Evolutionary conservation across 2,329 filamentous ascomycete species (phyloP), one percentile per base, ranked within the genome.

Genomic region (Beauveria sp.): DNA sequence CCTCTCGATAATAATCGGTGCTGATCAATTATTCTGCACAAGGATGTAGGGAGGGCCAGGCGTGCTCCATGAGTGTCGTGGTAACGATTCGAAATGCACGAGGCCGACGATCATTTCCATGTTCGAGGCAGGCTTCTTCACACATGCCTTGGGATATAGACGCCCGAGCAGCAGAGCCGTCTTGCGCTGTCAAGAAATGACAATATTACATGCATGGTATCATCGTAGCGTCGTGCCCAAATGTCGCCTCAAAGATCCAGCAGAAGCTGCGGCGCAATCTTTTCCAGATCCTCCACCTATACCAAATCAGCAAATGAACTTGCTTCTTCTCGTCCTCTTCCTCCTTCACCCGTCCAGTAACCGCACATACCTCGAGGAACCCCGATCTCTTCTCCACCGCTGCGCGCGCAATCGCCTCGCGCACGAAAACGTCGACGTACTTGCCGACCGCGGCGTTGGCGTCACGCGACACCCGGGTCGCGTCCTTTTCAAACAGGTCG

Each of bases 371-470:
- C 83, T 95, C 90, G 42, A 93, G 72, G 70, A 93, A 92, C 4
- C 84, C 86, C 62, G 84, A 80, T 38, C 79, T 78, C 70, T 88
- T 87, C 78, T 91, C 89, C 62, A 86, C 85, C 10, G 86, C 84
- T 45, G 90, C 87, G 70, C 93, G 77, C 18, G 91, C 91, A 71
- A 98, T 86, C 1, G 91, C 91, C 77, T 98, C 93, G 64, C 89
- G 82, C 58, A 96, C 89, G 75, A 97, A 98, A 0, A 93, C 85
- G 73, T 97, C 91, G 74, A 97, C 82, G 72, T 98, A 98, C 75
- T 88, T 91, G 16, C 86, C 88, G 62, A 93, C 83, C 1, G 92
- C 84, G 7, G 78, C 81, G 71, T 93, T 90, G 4, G 91, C 91
- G 69, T 92, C 89, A 67, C 85, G 87, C 8, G 87, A 86, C 65